A percentile compares a stretch with the other conserved stretches of the same genome.
Conservation (phyloP, 805 yeast genomes). For the Sungouiella blattae region DNA sequence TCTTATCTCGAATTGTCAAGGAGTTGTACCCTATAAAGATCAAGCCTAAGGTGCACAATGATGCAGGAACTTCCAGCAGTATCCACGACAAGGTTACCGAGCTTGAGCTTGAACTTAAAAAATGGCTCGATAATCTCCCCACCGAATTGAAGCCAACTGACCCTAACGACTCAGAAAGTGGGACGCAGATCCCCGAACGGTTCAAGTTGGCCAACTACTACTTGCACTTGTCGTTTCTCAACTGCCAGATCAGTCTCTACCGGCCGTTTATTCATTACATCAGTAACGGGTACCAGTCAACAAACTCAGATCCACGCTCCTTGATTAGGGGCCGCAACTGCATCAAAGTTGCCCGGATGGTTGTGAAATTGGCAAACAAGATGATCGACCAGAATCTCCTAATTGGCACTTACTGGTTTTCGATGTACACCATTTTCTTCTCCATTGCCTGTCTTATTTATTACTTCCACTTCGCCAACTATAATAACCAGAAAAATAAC, state of each 20-base stretch:
- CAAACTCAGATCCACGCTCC: constrained; percentile 51
- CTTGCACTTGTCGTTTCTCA: constrained; percentile 66
- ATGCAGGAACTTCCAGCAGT: constrained; percentile 27
- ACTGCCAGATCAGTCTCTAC: constrained; percentile 76
- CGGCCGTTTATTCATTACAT: constrained; percentile 87
- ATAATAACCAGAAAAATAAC: constrained; percentile 20
- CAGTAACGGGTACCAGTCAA: constrained; percentile 46
- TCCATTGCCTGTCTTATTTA: constrained; percentile 83
- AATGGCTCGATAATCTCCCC: constrained; percentile 73
- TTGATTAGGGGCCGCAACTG: constrained; percentile 77
- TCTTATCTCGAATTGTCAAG: constrained; percentile 67
- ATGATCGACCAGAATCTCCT: constrained; percentile 70
- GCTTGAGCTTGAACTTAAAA: constrained; percentile 64
- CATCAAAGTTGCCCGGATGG: constrained; percentile 78
- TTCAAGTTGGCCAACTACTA: constrained; percentile 74
- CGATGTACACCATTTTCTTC: constrained; percentile 84
- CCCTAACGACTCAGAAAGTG: constrained; percentile 35
- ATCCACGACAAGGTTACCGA: constrained; percentile 49
- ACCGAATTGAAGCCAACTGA: constrained; percentile 68
- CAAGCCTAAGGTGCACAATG: constrained; percentile 14
- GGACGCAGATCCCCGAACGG: constrained; percentile 40
- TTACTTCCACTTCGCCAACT: constrained; percentile 59
- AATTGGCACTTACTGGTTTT: constrained; percentile 88
- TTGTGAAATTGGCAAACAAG: constrained; percentile 74
- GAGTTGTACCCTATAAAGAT: constrained; percentile 72